Percentiles rank a stretch among this genome's conserved stretches.
Conservation (phyloP, 495 filamentous ascomycete species). For the Neurospora terricola region DNA sequence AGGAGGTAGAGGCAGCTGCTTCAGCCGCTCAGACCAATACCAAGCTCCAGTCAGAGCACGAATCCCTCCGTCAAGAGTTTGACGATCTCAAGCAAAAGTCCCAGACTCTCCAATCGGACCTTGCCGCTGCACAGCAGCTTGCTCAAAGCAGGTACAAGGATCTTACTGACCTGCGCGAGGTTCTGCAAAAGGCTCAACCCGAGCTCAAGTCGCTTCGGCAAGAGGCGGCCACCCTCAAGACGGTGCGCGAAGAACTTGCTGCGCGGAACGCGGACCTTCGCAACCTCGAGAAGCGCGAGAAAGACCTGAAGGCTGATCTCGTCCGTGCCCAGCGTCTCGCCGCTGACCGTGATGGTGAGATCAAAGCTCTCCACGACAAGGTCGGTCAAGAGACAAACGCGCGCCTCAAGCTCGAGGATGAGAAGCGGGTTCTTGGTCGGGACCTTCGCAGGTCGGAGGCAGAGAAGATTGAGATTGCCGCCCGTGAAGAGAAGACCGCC, state of each 20-base stretch:
- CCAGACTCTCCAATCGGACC: constrained; percentile 65
- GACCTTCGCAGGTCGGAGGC: constrained; percentile 65
- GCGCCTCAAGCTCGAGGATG: constrained; percentile 66
- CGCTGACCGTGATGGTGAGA: constrained; percentile 64
- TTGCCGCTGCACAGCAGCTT: constrained; percentile 76
- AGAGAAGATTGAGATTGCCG: constrained; percentile 65
- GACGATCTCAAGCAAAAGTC: constrained; percentile 64
- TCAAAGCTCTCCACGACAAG: constrained; percentile 65
- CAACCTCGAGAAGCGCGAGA: constrained; percentile 66
- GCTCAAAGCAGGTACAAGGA: constrained; percentile 83
- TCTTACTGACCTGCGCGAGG: constrained; percentile 63
- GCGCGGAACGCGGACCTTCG: constrained; percentile 60
- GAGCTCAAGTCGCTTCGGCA: constrained; percentile 67
- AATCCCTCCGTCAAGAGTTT: constrained; percentile 57
- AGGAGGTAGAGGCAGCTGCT: constrained; percentile 40
- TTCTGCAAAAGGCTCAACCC: constrained; percentile 75
- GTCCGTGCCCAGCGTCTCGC: constrained; percentile 56
- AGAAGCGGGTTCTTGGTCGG: constrained; percentile 55
- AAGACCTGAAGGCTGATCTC: constrained; percentile 67
- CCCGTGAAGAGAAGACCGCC: constrained; percentile 55
- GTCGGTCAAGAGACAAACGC: constrained; percentile 62
- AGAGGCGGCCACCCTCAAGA: constrained; percentile 64
- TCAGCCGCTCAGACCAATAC: constrained; percentile 23
- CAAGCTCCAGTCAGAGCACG: constrained; percentile 49
- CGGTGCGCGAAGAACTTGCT: constrained; percentile 59